Conservation (phyloP, 192 early-diverging fungal genomes). For the Dimargaris xerosporica region DNA sequence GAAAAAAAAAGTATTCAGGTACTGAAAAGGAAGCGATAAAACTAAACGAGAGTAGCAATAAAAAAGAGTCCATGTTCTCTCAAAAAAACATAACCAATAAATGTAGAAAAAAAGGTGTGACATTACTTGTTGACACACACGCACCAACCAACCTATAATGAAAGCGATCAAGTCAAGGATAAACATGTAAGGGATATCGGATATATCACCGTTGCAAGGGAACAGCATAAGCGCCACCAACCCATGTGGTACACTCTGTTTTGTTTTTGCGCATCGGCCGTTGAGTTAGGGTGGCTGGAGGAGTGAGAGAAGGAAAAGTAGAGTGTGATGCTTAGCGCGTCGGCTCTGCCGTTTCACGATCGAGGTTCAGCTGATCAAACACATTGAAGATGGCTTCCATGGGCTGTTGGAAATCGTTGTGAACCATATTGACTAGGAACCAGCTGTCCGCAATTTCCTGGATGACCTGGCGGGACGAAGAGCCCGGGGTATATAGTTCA, state of each 20-base stretch:
- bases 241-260: no score
- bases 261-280: no score
- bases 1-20: neutral
- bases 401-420: slow-evolving; percentile 75
- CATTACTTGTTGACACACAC: neutral
- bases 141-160: neutral
- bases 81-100: neutral
- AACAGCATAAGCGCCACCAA: no score
- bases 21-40: neutral
- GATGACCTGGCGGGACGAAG: slow-evolving; percentile 43
- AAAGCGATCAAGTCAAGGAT: neutral
- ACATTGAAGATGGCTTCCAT: slow-evolving; percentile 13
- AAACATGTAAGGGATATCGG: no score
- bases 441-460: slow-evolving; percentile 47
- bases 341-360: no score
- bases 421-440: slow-evolving; percentile 87
- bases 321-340: no score
- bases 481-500: slow-evolving; percentile 40
- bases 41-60: neutral
- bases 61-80: slow-evolving; percentile 8
- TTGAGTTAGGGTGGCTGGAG: no score
- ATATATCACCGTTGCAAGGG: no score
- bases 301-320: no score
- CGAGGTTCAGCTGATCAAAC: neutral
- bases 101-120: neutral